Evolutionary conservation across 1,284 basidiomycete species (phyloP), one percentile per base, ranked within the genome.

Genomic region (Wallemia hederae): DNA sequence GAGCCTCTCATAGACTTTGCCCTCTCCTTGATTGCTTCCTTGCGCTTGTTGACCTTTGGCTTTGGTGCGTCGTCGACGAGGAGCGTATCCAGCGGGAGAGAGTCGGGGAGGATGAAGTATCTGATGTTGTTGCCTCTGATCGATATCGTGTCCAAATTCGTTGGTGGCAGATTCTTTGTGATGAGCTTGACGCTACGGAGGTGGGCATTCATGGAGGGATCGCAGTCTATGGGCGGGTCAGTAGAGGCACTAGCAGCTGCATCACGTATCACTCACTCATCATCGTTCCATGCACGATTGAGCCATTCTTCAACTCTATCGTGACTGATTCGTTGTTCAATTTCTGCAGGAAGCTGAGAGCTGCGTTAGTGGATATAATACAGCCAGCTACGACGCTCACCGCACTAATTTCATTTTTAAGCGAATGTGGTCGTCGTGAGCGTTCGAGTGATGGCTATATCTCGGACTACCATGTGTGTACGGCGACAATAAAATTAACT

Each of bases 311-410:
- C 68, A 98, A 79, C 76, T 98, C 91, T 71, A 98, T 82, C 65
- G 90, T 89, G 66, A 97, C 91, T 66, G 90, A 92, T 78, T 98
- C 92, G 72, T 97, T 97, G 79, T 96, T 94, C 74, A 98, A 75
- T 79, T 97, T 98, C 92, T 97, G 97, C 77, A 96, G 80, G 74
- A 96, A 92, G 72, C 89, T 92, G 70, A 24, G 2, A 27, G 11
- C n/a, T 49, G 22, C 3, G 5, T 49, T 49, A 49, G 19, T 14
- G 11, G 3, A n/a, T 15, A n/a, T 49, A 11, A 15, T 15, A 49
- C 3, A 49, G 5, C 5, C 22, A 49, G 19, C 11, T 22, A 49
- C 5, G 39, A 49, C 22, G 19, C 31, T 49, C 5, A 49, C 39
- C 39, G 11, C 5, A 49, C 19, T 49, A 49, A 49, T 49, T 49